Evolutionary conservation across 2,329 filamentous ascomycete species (phyloP).

Genomic region (Pseudophaeomoniella oleicola): DNA sequence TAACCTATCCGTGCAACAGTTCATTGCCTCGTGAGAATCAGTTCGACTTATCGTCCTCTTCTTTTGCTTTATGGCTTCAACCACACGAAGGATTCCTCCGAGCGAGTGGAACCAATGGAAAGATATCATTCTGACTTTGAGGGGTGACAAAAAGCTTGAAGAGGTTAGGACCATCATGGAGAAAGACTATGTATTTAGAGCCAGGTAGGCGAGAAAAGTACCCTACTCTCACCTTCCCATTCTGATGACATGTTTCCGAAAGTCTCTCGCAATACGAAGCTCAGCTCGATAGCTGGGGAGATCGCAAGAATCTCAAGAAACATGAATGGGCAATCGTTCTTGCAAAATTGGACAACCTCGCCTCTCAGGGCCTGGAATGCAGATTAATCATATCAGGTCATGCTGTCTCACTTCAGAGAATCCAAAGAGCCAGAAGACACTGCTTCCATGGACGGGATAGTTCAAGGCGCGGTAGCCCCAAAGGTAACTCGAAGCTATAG

Average conservation of each 20-base stretch:
- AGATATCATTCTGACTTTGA: not conserved
- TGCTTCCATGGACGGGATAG: too few species aligned
- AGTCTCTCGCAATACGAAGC: conserved; percentile 2
- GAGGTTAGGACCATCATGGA: not conserved
- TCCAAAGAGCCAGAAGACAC: too few species aligned
- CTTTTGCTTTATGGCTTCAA: conserved; percentile 1
- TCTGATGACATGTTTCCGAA: not conserved
- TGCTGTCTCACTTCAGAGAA: too few species aligned
- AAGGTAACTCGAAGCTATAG: too few species aligned
- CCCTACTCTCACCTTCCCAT: not conserved
- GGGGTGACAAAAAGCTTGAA: too few species aligned
- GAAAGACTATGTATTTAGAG: conserved; percentile 1
- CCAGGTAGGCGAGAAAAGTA: not conserved
- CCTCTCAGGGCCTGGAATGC: too few species aligned
- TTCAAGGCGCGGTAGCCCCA: too few species aligned
- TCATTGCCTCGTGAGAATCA: too few species aligned
- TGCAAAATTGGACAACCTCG: conserved; percentile 2
- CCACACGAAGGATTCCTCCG: not conserved
- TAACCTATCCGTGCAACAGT: too few species aligned
- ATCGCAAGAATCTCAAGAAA: conserved; percentile 3
- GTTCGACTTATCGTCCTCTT: too few species aligned
- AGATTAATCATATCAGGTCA: too few species aligned
- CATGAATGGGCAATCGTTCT: conserved; percentile 3
- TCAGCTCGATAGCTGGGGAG: conserved; percentile 2
- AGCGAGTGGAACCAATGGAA: not conserved